A percentile compares a stretch with the other conserved stretches of the same genome.
These are phyloP conservation scores for Conidiobolus incongruus DNA, from an alignment of 371 early-diverging fungal species.

Conservation along the genomic window DNA sequence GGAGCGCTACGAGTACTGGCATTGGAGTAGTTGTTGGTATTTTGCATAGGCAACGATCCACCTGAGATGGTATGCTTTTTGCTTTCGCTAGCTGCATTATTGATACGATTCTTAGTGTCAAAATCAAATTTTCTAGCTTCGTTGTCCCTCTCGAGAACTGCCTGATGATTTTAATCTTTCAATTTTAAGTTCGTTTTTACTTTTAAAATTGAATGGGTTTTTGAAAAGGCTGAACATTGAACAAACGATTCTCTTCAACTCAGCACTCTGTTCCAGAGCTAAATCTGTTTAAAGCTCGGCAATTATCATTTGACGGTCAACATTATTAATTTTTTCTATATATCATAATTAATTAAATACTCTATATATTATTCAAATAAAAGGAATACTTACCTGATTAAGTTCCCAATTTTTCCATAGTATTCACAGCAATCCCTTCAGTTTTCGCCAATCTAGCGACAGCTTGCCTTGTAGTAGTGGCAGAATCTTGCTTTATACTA, in stretches of 20 bases:
- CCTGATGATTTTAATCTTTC: slow-evolving; percentile 15
- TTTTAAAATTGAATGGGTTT: slow-evolving; percentile 21
- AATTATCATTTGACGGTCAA: slow-evolving; percentile 37
- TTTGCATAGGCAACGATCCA: slow-evolving; percentile 2
- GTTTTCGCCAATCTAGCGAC: slow-evolving; percentile 30
- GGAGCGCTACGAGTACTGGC: slow-evolving; percentile 13
- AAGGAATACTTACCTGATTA: slow-evolving; percentile 21
- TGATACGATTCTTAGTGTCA: slow-evolving; percentile 18
- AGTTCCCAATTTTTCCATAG: slow-evolving; percentile 27
- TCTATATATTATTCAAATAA: too few species aligned
- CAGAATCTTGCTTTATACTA: slow-evolving; percentile 38
- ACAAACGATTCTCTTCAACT: slow-evolving; percentile 42
- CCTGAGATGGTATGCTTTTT: slow-evolving; percentile 11
- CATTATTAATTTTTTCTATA: slow-evolving; percentile 36
- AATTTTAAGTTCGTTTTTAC: slow-evolving; percentile 19
- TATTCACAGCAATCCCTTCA: slow-evolving; percentile 24
- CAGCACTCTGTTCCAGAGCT: slow-evolving; percentile 35
- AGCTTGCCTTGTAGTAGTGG: slow-evolving; percentile 38
- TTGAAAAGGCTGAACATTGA: slow-evolving; percentile 37
- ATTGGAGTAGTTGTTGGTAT: neutral
- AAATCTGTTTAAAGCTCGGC: slow-evolving; percentile 38
- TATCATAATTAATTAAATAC: too few species aligned
- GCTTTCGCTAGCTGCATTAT: slow-evolving; percentile 11
- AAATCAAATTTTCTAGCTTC: slow-evolving; percentile 14
- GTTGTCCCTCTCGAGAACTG: slow-evolving; percentile 12